Evolutionary conservation across 208 protist species (phyloP).

Genomic region (Herpetomonas samuelpessoai): DNA sequence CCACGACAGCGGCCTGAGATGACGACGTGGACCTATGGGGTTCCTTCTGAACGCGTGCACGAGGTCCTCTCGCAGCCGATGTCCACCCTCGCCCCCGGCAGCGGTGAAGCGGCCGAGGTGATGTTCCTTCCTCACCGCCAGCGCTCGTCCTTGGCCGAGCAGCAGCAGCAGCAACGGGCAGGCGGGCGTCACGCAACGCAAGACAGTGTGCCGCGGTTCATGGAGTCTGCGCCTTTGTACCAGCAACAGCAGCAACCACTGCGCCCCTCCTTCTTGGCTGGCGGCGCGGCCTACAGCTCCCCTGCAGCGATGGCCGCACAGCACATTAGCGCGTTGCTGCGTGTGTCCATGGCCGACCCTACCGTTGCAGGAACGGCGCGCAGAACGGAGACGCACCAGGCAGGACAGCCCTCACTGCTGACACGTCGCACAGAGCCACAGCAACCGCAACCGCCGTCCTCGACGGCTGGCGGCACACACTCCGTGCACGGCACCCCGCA

Average conservation of each 20-base stretch:
- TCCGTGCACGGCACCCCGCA: too few species aligned
- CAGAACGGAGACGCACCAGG: background rate
- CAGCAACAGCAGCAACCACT: background rate
- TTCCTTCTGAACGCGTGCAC: conserved; percentile 23
- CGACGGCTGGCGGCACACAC: too few species aligned
- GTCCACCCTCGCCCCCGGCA: conserved; percentile 12
- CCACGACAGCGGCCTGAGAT: conserved; percentile 10
- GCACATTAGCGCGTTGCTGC: conserved; percentile 36
- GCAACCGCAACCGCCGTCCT: background rate
- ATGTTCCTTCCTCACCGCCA: conserved; percentile 9
- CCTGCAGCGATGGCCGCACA: conserved; percentile 39
- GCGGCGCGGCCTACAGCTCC: conserved; percentile 16
- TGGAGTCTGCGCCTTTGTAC: too few species aligned
- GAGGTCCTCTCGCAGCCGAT: conserved; percentile 12
- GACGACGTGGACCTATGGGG: conserved; percentile 66
- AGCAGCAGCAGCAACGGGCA: conserved; percentile 5
- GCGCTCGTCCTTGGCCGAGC: conserved; percentile 21
- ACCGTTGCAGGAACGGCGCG: conserved; percentile 1
- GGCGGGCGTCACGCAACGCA: background rate
- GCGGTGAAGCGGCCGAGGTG: conserved; percentile 4
- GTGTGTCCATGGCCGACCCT: conserved; percentile 30
- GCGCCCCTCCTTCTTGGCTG: conserved; percentile 1
- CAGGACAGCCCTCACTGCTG: too few species aligned
- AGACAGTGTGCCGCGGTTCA: background rate
- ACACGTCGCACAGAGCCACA: background rate